Evolutionary conservation across 139 green algal genomes (phyloP).

Genomic region (Zygnema circumcarinatum): DNA sequence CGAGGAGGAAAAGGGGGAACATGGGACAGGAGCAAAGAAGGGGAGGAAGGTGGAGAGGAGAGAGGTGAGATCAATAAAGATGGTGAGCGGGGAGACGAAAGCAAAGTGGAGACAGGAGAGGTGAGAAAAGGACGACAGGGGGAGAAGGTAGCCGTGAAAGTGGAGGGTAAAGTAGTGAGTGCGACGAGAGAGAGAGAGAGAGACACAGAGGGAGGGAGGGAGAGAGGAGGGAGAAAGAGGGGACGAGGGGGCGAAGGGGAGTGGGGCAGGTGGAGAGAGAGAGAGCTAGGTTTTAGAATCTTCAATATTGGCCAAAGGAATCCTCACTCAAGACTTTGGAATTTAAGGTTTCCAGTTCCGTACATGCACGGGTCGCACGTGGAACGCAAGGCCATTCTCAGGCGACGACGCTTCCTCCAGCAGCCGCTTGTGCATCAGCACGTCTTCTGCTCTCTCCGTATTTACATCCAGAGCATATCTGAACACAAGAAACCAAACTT

Average conservation of each 20-base stretch:
- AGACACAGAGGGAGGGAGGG: not conserved
- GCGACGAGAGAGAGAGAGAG: conserved; percentile 26
- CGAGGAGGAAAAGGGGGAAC: no score
- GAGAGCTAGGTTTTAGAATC: not conserved
- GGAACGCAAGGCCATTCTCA: conserved; percentile 45
- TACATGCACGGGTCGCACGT: conserved; percentile 53
- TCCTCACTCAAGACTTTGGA: no score
- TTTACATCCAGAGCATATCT: conserved; percentile 63
- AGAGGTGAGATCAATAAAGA: no score
- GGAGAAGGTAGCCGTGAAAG: no score
- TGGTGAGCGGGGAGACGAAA: no score
- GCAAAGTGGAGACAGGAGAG: no score
- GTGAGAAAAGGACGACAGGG: no score
- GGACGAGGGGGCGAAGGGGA: not conserved
- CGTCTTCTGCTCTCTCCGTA: conserved; percentile 79
- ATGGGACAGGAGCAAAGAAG: no score
- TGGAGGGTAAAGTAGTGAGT: not conserved
- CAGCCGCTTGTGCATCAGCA: conserved; percentile 92
- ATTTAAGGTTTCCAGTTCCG: no score
- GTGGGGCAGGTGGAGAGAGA: not conserved
- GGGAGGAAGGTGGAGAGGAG: no score
- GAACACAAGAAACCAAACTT: not conserved
- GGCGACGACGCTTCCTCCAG: conserved; percentile 79
- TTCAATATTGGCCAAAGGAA: no score
- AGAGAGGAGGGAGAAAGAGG: conserved; percentile 24